Percentiles rank a stretch among this genome's conserved stretches.
Conservation (phyloP, 495 filamentous ascomycete species). For the Stereocaulon alpinum region DNA sequence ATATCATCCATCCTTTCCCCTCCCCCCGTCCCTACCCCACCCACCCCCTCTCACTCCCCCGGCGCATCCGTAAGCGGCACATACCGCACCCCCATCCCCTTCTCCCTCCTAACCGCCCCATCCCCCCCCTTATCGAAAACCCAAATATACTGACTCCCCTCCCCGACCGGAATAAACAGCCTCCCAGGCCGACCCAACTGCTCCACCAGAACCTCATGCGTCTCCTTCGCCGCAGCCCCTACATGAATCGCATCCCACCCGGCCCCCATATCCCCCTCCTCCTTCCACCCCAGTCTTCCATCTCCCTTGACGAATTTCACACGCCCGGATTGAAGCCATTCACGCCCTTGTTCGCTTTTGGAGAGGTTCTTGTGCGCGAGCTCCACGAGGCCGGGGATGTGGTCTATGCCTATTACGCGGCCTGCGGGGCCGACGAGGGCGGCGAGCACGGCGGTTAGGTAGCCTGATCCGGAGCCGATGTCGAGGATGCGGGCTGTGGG, state of each 20-base stretch:
- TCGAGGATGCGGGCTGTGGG: slow-evolving; percentile 59
- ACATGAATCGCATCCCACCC: slow-evolving; percentile 81
- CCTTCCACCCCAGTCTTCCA: slow-evolving; percentile 65
- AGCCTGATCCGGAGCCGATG: slow-evolving; percentile 83
- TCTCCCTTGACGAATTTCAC: slow-evolving; percentile 73
- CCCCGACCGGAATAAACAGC: slow-evolving; percentile 81
- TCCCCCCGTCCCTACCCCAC: too few relatives aligned
- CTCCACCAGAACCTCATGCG: slow-evolving; percentile 63
- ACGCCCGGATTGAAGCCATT: slow-evolving; percentile 46
- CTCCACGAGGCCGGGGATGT: slow-evolving; percentile 68
- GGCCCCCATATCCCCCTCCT: neutral
- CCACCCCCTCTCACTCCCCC: slow-evolving; percentile 2
- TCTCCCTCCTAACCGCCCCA: slow-evolving; percentile 64
- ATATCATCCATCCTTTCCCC: too few relatives aligned
- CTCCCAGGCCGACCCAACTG: slow-evolving; percentile 70
- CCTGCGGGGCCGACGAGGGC: slow-evolving; percentile 53
- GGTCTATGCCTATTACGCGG: slow-evolving; percentile 73
- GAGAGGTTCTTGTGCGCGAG: slow-evolving; percentile 63
- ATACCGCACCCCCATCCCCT: slow-evolving; percentile 75
- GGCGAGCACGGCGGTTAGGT: slow-evolving; percentile 82
- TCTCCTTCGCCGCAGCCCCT: slow-evolving; percentile 68
- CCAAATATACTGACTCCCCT: slow-evolving; percentile 66
- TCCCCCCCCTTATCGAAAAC: slow-evolving; percentile 77
- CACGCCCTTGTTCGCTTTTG: slow-evolving; percentile 56
- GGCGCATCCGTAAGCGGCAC: slow-evolving; percentile 90